These are phyloP conservation scores for Penicillium robsamsonii DNA, from an alignment of 495 filamentous ascomycete genomes.

Conservation along the genomic window DNA sequence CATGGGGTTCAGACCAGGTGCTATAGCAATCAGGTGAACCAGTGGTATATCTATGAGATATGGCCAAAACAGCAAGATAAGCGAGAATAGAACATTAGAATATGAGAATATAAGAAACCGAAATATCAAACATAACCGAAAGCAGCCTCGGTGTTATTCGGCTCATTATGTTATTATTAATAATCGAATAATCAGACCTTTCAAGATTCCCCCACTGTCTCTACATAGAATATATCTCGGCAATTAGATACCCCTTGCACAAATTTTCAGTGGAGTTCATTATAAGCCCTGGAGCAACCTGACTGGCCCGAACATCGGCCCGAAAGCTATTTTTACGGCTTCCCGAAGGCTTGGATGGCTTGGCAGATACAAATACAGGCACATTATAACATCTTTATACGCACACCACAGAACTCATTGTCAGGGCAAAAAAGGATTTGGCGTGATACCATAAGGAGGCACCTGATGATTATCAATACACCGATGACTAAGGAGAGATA, in stretches of 20 bases:
- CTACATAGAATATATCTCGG: background rate
- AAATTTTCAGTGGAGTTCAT: background rate
- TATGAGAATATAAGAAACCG: too few species aligned
- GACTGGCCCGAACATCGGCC: background rate
- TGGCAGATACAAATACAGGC: background rate
- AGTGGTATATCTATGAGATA: background rate
- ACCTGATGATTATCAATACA: too few species aligned
- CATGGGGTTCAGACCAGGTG: constrained; percentile 5
- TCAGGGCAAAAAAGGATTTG: too few species aligned
- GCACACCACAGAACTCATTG: too few species aligned
- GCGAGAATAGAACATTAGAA: too few species aligned
- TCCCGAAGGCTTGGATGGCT: constrained; percentile 6
- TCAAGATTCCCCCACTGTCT: too few species aligned
- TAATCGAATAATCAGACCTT: too few species aligned
- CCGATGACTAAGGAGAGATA: too few species aligned
- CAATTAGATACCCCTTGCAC: background rate
- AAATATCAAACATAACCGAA: background rate
- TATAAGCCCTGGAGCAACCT: background rate
- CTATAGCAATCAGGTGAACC: background rate
- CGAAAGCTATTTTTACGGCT: background rate
- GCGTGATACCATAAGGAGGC: too few species aligned
- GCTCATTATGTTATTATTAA: too few species aligned
- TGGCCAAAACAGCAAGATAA: too few species aligned
- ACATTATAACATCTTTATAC: too few species aligned
- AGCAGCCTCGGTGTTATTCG: constrained; percentile 15